A percentile compares a stretch with the other conserved stretches of the same genome.
Conservation (phyloP, 2,329 filamentous ascomycete genomes). For the Cladosporium oxysporum region DNA sequence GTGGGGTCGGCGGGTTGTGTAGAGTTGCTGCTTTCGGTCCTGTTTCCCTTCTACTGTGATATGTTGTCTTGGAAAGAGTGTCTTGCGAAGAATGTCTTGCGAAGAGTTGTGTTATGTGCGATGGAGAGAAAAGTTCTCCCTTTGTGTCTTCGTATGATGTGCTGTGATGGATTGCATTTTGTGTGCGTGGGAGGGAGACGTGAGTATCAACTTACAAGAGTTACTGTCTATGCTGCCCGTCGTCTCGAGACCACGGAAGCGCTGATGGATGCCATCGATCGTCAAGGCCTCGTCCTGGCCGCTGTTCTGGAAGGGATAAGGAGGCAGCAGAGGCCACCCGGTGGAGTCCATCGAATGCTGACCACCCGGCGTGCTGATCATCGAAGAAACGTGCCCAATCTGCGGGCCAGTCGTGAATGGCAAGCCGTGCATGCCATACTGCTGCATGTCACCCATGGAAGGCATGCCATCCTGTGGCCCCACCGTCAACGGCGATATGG, state of each 20-base stretch:
- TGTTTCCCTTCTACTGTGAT: background rate
- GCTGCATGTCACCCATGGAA: background rate
- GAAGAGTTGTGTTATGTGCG: background rate
- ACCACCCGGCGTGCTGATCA: background rate
- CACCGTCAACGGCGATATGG: background rate
- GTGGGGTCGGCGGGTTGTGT: conserved; percentile 8
- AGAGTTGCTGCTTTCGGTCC: background rate
- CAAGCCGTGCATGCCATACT: background rate
- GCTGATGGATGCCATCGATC: background rate
- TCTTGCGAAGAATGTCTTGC: background rate
- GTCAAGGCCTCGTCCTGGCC: background rate
- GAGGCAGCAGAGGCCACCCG: background rate
- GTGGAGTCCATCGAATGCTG: background rate
- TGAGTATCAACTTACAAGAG: background rate
- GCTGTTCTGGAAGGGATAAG: background rate
- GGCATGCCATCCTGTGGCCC: background rate
- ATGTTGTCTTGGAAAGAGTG: background rate
- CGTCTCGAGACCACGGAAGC: background rate
- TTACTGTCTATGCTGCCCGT: background rate
- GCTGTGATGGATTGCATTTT: background rate
- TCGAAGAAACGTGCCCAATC: background rate
- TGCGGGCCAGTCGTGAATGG: background rate
- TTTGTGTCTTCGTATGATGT: no score
- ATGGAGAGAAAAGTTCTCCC: no score
- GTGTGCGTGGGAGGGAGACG: background rate